phyloP scores from a whole-genome alignment of 768 basidiomycete genomes.

The Leucocoprinus leucothites region DNA sequence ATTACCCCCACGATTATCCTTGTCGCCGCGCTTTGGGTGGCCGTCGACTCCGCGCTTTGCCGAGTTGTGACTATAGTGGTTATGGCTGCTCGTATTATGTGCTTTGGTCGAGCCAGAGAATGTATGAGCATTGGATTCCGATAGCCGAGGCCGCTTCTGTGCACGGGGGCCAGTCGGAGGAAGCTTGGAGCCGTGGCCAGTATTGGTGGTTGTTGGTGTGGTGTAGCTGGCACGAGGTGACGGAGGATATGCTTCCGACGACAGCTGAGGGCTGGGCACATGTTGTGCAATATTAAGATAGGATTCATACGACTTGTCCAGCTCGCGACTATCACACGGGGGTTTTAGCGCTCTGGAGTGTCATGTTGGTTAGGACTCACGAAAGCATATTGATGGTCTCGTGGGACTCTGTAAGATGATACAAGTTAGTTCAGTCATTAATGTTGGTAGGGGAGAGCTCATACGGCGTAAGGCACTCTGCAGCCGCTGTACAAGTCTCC shows the following conservation, averaged over 20 bases:
- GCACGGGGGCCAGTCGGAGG: constrained; percentile 81
- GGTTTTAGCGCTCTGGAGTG: constrained; percentile 16
- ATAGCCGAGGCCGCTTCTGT: constrained; percentile 75
- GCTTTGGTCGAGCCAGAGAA: constrained; percentile 15
- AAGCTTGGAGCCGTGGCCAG: constrained; percentile 38
- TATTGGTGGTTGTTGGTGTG: constrained; percentile 23
- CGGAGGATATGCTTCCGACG: constrained; percentile 40
- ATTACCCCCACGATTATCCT: constrained; percentile 3
- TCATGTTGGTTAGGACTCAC: constrained; percentile 43
- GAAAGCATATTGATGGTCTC: constrained; percentile 65
- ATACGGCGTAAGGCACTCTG: constrained; percentile 77
- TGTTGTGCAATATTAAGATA: constrained; percentile 31
- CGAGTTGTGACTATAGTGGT: constrained; percentile 12
- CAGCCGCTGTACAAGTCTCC: constrained; percentile 63
- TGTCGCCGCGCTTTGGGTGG: constrained; percentile 12
- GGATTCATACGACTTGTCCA: constrained; percentile 74
- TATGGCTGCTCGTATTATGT: constrained; percentile 10
- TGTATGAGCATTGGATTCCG: constrained; percentile 44
- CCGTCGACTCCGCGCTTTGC: constrained; percentile 9
- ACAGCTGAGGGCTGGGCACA: constrained; percentile 16
- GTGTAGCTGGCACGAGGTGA: constrained; percentile 48
- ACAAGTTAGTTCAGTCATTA: constrained; percentile 11
- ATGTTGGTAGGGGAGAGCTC: constrained; percentile 10
- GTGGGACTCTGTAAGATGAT: constrained; percentile 62
- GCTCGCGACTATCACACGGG: constrained; percentile 51